phyloP scores from a whole-genome alignment of 768 basidiomycete species.

The Chiua virens region DNA sequence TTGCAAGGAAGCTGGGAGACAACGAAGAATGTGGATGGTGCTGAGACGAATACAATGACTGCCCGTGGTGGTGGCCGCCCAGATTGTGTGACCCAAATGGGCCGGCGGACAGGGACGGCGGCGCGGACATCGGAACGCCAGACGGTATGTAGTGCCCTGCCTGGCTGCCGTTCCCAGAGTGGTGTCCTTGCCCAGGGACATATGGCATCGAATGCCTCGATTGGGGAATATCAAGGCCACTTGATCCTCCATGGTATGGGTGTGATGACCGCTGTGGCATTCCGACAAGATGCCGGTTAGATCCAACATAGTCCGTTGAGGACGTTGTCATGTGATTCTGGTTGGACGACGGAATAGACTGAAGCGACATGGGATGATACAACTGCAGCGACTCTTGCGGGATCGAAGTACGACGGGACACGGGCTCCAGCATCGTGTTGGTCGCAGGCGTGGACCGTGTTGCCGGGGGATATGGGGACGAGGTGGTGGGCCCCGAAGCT shows the following conservation, averaged over 20 bases:
- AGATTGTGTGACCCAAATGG: constrained; percentile 29
- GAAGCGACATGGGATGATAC: constrained; percentile 78
- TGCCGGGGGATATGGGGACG: constrained; percentile 63
- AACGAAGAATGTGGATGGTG: constrained; percentile 30
- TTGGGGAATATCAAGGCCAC: constrained; percentile 28
- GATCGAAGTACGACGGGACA: constrained; percentile 62
- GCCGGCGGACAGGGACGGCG: constrained; percentile 47
- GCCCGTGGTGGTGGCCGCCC: constrained; percentile 25
- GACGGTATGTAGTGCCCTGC: constrained; percentile 32
- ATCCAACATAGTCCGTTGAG: constrained; percentile 40
- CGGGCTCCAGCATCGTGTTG: constrained; percentile 33
- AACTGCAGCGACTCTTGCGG: constrained; percentile 70
- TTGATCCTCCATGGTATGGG: constrained; percentile 25
- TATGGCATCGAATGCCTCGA: constrained; percentile 40
- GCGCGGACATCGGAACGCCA: constrained; percentile 52
- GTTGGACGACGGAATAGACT: constrained; percentile 41
- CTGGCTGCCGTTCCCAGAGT: constrained; percentile 38
- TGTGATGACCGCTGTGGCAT: constrained; percentile 37
- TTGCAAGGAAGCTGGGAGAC: constrained; percentile 30
- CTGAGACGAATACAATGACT: constrained; percentile 32
- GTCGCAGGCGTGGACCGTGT: constrained; percentile 31
- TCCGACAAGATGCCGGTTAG: constrained; percentile 48
- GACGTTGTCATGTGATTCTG: constrained; percentile 34
- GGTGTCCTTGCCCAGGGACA: constrained; percentile 40
- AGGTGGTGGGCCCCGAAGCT: constrained; percentile 74